Evolutionary conservation across 139 green algal species (phyloP), one percentile per base, ranked within the genome.

Genomic region (Pedinophyceae sp.): DNA sequence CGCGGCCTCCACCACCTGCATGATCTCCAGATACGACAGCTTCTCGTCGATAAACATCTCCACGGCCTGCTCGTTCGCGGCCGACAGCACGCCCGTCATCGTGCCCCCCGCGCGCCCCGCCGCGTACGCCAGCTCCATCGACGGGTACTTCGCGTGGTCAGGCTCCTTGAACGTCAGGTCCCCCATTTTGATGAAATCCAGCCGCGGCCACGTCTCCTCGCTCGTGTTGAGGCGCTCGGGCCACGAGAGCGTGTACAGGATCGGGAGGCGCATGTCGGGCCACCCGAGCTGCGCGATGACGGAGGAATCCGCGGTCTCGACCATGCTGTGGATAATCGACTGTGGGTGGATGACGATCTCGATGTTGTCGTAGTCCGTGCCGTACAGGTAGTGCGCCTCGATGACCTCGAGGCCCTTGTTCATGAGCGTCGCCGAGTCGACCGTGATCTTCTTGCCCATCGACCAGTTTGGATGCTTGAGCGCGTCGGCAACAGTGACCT

Each of bases 301-400:
- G 4, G 76, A 92, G 1, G 75, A 90, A 72, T 98, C 91, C 23
- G 73, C 59, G 0, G 90, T 97, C 71, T 98, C 91, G 30, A 98
- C 77, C 91, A 98, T 97, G 62, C 84, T 95, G 76, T 98, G 91
- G 64, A 98, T 93, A 75, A 98, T 98, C 62, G 75, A 91, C 80
- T 98, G 89, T 7, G 89, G 89, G 75, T 98, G 91, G 60, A 98
- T 93, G n/a, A 97, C 87, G 41, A 97, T 85, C 15, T 98, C 91
- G 64, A 98, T 97, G 81, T 97, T 72, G 75, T 98, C 87, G 59
- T 98, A 98, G 57, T 73, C 62, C 1, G 83, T 79, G 39, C 91
- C 91, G 65, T 88, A 98, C 51, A 98, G 73, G 77, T 98, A 98
- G 78, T 98, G 91, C 47, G 91, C 91, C 76, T 97, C 89, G 48